Conservation (phyloP, 164 flowering plant species). For the Nymphaea thermarum region DNA sequence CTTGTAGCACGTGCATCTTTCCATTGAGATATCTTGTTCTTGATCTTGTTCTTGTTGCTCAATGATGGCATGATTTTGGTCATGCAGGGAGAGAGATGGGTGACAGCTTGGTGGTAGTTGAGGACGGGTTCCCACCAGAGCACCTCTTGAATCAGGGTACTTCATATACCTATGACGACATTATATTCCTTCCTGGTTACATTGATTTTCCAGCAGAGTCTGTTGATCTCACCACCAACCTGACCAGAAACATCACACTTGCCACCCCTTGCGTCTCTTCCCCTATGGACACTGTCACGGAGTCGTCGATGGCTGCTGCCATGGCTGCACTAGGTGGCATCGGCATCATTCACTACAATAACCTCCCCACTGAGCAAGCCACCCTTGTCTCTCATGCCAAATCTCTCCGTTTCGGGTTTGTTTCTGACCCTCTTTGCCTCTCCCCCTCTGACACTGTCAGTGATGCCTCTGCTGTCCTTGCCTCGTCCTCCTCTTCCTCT, state of each 20-base stretch:
- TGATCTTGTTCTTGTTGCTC: too few species aligned
- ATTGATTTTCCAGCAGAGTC: conserved; percentile 82
- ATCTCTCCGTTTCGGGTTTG: conserved; percentile 50
- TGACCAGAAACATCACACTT: conserved; percentile 49
- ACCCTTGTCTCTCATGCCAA: conserved; percentile 43
- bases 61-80: too few species aligned
- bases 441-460: conserved; percentile 32
- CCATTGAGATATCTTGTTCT: too few species aligned
- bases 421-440: conserved; percentile 29
- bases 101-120: conserved; percentile 9
- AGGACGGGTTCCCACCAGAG: conserved; percentile 66
- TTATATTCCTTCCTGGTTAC: conserved; percentile 83
- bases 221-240: conserved; percentile 49
- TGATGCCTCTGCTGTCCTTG: conserved; percentile 15
- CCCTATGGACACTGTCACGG: conserved; percentile 95
- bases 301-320: conserved; percentile 72
- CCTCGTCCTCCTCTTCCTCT: conserved; percentile 11
- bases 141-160: conserved; percentile 62
- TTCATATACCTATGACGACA: conserved; percentile 88
- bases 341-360: conserved; percentile 72
- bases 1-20: too few species aligned
- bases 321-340: conserved; percentile 89
- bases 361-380: conserved; percentile 41
- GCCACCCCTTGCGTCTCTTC: conserved; percentile 74
- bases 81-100: neutral